phyloP scores from a whole-genome alignment of 1,139 yeast genomes.

The Trichomonascaceae sp. region DNA sequence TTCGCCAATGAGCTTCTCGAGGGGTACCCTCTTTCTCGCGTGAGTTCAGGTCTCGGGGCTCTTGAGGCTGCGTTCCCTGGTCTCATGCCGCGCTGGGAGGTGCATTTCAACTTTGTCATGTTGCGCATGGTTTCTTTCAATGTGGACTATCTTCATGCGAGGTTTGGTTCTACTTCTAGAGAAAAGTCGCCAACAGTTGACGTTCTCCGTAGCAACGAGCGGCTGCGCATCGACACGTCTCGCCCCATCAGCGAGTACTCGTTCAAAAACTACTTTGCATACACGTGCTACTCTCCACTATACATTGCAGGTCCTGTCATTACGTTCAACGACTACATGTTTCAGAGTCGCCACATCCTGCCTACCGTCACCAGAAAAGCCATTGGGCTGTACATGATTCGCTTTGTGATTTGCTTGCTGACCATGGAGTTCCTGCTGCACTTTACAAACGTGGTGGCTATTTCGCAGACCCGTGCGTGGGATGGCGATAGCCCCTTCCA shows the following conservation, averaged over 20 bases:
- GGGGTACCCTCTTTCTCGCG: slow-evolving; percentile 36
- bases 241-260: slow-evolving; percentile 48
- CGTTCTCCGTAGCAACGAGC: not conserved
- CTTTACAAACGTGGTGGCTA: slow-evolving; percentile 85
- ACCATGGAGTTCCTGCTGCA: slow-evolving; percentile 86
- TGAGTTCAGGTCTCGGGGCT: slow-evolving; percentile 23
- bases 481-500: slow-evolving; percentile 80
- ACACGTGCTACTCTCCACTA: slow-evolving; percentile 72
- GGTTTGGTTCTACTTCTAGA: not conserved
- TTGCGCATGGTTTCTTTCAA: slow-evolving; percentile 75
- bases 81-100: slow-evolving; percentile 85
- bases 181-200: not conserved
- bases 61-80: slow-evolving; percentile 44
- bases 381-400: slow-evolving; percentile 46
- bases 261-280: slow-evolving; percentile 54
- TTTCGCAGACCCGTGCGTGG: slow-evolving; percentile 84
- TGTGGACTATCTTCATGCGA: slow-evolving; percentile 42
- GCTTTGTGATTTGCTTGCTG: slow-evolving; percentile 60
- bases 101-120: slow-evolving; percentile 79
- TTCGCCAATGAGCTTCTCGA: slow-evolving; percentile 65
- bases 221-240: slow-evolving; percentile 46
- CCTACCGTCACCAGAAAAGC: slow-evolving; percentile 42
- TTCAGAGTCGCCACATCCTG: slow-evolving; percentile 40
- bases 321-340: slow-evolving; percentile 81
- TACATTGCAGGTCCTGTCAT: slow-evolving; percentile 92